These are phyloP conservation scores for Lactarius sanguifluus DNA, from an alignment of 768 basidiomycete species.

Conservation along the genomic window DNA sequence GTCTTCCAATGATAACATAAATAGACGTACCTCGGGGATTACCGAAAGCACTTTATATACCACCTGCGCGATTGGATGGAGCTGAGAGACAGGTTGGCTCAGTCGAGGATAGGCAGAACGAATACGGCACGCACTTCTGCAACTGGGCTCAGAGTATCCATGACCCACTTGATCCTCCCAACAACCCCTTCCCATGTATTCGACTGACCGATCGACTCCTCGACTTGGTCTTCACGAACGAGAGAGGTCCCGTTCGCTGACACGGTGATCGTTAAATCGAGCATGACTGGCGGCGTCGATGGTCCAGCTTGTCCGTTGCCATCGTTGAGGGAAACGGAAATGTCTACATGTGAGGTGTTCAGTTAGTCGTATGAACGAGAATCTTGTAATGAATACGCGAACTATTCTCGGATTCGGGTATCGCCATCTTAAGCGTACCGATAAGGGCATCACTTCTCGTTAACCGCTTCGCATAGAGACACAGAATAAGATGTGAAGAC, in stretches of 20 bases:
- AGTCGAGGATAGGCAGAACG: background rate
- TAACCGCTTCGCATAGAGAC: too few relatives aligned
- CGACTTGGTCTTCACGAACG: background rate
- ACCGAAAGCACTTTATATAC: background rate
- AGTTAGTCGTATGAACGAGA: background rate
- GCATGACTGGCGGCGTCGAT: background rate
- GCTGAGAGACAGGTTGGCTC: background rate
- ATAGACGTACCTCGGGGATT: background rate
- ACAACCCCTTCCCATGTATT: background rate
- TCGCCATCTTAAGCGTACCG: too few relatives aligned
- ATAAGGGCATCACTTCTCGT: too few relatives aligned
- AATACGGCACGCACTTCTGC: background rate
- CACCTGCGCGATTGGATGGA: background rate
- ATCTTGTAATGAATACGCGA: too few relatives aligned
- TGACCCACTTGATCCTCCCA: background rate
- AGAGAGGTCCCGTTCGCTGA: background rate
- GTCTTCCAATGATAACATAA: background rate
- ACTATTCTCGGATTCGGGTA: too few relatives aligned
- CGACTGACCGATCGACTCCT: background rate
- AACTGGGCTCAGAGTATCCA: background rate
- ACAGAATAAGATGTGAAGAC: too few relatives aligned
- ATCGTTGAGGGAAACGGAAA: background rate
- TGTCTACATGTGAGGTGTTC: background rate
- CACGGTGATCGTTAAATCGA: background rate
- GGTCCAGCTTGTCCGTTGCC: background rate